Base-by-base conservation (phyloP, 768 basidiomycete genomes). In the Podaxis sp. region DNA sequence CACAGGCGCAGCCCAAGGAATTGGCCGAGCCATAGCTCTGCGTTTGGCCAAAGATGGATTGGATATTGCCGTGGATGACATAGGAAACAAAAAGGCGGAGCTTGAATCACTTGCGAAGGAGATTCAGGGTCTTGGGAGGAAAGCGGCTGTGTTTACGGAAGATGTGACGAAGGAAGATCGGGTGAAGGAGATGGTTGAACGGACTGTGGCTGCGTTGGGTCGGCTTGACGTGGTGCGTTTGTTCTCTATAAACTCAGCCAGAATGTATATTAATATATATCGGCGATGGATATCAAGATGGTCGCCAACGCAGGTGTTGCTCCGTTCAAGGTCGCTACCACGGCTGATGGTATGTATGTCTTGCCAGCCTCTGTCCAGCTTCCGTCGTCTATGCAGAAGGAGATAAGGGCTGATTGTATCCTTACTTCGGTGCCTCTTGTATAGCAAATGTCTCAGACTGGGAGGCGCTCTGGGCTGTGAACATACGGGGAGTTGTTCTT, bases 401-500 rank as follows among this genome's bases (percentile, higher is more conserved):
- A 29, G 24, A 19, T 2, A 49, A 19, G 3, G 17, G 13, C 12
- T 41, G 1, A 3, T n/a, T 41, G 40, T n/a, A 1, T 41, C 3
- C 40, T 41, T 13, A 2, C 17, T 2, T 37, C 8, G 3, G 47
- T 11, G 2, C n/a, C 7, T 5, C 12, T 1, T 2, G 36, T 41
- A 24, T 49, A 79, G 82, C 76, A 2, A 67, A 68, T 3, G 50
- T 74, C 1, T 72, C 77, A 6, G 70, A 75, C 0, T 80, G 74
- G 76, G 77, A 86, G 66, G 71, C 67, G 67, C 29, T 74, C 8
- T 73, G 81, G 64, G 74, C 77, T 3, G 74, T 88, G 65, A 89
- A 89, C 66, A 74, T 81, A 61, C 79, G 82, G 56, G 86, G 86
- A 41, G 73, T 79, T 2, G 85, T 84, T 73, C 77, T 84, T 64